A percentile compares a stretch with the other conserved stretches of the same genome.
Evolutionary conservation across 2,329 filamentous ascomycete genomes (phyloP).

Genomic region (Penicillium sp.): DNA sequence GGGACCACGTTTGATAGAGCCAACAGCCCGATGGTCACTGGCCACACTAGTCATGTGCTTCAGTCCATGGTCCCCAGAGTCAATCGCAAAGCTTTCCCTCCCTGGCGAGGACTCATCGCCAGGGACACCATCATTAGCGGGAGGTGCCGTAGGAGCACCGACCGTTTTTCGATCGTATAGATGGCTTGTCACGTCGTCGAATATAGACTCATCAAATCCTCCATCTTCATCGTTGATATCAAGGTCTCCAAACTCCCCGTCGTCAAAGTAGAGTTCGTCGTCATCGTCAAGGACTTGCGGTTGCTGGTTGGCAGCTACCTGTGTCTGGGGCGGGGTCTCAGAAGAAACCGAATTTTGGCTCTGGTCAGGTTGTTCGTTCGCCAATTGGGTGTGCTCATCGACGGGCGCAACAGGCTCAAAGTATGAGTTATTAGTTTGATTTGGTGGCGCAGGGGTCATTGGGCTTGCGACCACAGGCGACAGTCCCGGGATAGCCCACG

Average conservation of each 20-base stretch:
- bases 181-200: conserved; percentile 50
- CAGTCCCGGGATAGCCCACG: conserved; percentile 38
- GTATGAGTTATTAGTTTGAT: conserved; percentile 1
- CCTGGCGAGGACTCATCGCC: conserved; percentile 12
- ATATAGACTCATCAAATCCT: conserved; percentile 50
- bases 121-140: conserved; percentile 4
- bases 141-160: conserved; percentile 14
- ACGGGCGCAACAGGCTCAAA: neutral
- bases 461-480: conserved; percentile 41
- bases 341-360: neutral
- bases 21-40: conserved; percentile 32
- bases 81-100: conserved; percentile 14
- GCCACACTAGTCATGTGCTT: conserved; percentile 40
- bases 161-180: conserved; percentile 43
- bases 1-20: conserved; percentile 24
- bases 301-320: neutral
- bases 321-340: neutral
- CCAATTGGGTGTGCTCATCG: neutral
- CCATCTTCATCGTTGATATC: conserved; percentile 33
- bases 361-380: neutral
- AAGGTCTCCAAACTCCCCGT: conserved; percentile 49
- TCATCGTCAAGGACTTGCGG: conserved; percentile 21
- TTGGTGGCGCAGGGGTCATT: conserved; percentile 27
- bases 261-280: conserved; percentile 51
- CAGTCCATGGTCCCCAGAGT: conserved; percentile 21